Conservation (phyloP, 2,329 filamentous ascomycete species). For the Aspergillus candidus region DNA sequence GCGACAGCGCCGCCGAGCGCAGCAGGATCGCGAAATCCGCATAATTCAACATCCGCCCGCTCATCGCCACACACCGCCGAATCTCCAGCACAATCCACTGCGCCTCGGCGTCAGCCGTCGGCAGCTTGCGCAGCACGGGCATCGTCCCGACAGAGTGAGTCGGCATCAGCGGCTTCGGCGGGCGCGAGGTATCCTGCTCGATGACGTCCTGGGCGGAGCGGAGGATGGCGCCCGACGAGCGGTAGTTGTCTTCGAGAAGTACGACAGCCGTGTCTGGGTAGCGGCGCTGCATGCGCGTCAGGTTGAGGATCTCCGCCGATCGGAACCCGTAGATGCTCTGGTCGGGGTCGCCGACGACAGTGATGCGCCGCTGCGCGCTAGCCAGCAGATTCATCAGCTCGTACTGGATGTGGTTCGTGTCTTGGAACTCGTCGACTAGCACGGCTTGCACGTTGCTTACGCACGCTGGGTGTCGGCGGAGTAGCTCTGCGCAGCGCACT, state of each 20-base stretch:
- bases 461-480: slow-evolving; percentile 67
- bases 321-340: slow-evolving; percentile 98
- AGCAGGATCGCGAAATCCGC: slow-evolving; percentile 82
- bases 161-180: slow-evolving; percentile 70
- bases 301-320: slow-evolving; percentile 84
- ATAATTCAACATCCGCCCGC: slow-evolving; percentile 64
- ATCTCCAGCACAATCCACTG: slow-evolving; percentile 87
- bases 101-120: slow-evolving; percentile 65
- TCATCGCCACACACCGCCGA: slow-evolving; percentile 61
- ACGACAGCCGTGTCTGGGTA: slow-evolving; percentile 76
- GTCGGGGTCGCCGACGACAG: slow-evolving; percentile 92
- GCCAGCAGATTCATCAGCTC: slow-evolving; percentile 88
- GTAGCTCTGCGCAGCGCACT: slow-evolving; percentile 71
- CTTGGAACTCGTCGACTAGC: slow-evolving; percentile 94
- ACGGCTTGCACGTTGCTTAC: slow-evolving; percentile 87
- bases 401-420: slow-evolving; percentile 93
- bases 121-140: slow-evolving; percentile 73
- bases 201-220: slow-evolving; percentile 77
- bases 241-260: slow-evolving; percentile 87
- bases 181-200: slow-evolving; percentile 76
- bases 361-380: slow-evolving; percentile 66
- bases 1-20: slow-evolving; percentile 74
- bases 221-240: slow-evolving; percentile 81
- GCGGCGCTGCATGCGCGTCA: slow-evolving; percentile 68
- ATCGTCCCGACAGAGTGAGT: slow-evolving; percentile 73